These are phyloP conservation scores for Microbotryum scabiosae DNA, from an alignment of 1,284 basidiomycete genomes.

Conservation along the genomic window DNA sequence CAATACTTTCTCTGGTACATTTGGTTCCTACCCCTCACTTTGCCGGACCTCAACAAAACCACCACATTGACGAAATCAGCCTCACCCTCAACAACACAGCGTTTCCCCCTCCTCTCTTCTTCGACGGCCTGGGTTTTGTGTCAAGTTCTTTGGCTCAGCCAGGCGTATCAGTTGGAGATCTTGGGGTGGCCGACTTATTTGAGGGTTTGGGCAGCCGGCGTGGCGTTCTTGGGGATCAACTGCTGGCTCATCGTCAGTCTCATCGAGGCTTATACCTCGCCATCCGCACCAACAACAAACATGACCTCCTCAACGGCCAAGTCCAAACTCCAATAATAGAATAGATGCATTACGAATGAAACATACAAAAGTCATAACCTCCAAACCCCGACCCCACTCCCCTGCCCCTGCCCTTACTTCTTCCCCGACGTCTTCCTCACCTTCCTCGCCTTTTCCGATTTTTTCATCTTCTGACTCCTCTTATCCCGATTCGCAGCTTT, in stretches of 20 bases:
- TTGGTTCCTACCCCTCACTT: constrained; percentile 73
- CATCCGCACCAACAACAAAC: no score
- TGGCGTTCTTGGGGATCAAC: constrained; percentile 64
- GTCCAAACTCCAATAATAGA: no score
- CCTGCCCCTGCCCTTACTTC: constrained; percentile 9
- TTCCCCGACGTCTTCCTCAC: constrained; percentile 51
- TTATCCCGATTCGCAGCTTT: constrained; percentile 82
- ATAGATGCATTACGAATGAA: no score
- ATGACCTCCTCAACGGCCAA: no score
- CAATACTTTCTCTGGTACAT: constrained; percentile 99
- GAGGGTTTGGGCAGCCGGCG: constrained; percentile 65
- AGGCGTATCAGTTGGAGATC: constrained; percentile 84
- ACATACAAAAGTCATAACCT: no score
- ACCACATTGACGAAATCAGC: not conserved
- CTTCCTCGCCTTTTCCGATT: constrained; percentile 78
- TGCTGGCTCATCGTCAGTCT: constrained; percentile 11
- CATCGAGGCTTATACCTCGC: not conserved
- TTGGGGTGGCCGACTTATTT: constrained; percentile 63
- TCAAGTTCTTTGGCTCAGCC: constrained; percentile 56
- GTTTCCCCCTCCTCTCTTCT: no score
- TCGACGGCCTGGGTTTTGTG: no score
- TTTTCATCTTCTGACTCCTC: constrained; percentile 85
- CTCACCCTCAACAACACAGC: no score
- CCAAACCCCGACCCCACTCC: no score
- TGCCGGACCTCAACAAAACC: constrained; percentile 53